These are phyloP conservation scores for Malassezia vespertilionis DNA, from an alignment of 1,284 basidiomycete species.

Conservation along the genomic window DNA sequence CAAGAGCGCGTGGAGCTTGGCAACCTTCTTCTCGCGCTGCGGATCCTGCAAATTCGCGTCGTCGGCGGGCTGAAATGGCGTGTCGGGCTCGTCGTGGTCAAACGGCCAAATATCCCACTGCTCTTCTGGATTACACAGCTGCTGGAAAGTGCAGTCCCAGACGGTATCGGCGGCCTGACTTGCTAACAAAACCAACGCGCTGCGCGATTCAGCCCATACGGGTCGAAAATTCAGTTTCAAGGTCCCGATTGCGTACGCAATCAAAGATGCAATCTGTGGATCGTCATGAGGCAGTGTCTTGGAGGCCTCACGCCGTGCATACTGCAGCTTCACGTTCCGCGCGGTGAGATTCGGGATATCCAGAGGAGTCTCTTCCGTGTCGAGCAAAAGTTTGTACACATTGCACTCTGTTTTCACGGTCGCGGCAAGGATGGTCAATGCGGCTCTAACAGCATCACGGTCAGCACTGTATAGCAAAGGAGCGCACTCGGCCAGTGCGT, in stretches of 20 bases:
- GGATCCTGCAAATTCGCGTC: conserved; percentile 24
- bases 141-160: conserved; percentile 21
- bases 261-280: conserved; percentile 11
- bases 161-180: conserved; percentile 16
- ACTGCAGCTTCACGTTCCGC: conserved; percentile 38
- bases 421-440: conserved; percentile 25
- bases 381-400: conserved; percentile 20
- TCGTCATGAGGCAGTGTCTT: conserved; percentile 1
- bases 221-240: conserved; percentile 44
- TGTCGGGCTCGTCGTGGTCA: conserved; percentile 10
- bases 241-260: conserved; percentile 32
- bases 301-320: conserved; percentile 25
- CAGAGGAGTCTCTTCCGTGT: conserved; percentile 32
- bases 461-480: conserved; percentile 26
- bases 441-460: conserved; percentile 23
- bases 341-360: conserved; percentile 31
- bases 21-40: conserved; percentile 20
- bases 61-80: conserved; percentile 21
- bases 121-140: conserved; percentile 15
- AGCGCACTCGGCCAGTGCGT: conserved; percentile 7
- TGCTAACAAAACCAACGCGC: conserved; percentile 31
- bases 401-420: background rate
- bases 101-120: background rate
- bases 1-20: conserved; percentile 9
- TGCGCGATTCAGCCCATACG: conserved; percentile 35